These are phyloP conservation scores for Calycina herbarum DNA, from an alignment of 2,329 filamentous ascomycete species.

Conservation along the genomic window DNA sequence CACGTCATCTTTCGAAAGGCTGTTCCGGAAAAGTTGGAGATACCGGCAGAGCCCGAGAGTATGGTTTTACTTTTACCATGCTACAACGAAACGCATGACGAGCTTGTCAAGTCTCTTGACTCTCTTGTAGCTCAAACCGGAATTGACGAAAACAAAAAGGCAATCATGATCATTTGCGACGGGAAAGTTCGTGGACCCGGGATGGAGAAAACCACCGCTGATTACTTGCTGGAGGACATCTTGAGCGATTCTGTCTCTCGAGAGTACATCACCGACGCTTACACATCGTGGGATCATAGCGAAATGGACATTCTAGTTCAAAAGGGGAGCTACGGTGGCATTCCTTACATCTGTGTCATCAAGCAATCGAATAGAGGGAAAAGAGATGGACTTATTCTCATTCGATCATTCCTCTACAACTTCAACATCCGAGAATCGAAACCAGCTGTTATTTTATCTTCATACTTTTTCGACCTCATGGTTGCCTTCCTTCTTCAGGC, in stretches of 20 bases:
- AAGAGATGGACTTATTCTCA: constrained; percentile 51
- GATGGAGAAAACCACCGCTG: constrained; percentile 49
- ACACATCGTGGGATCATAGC: constrained; percentile 47
- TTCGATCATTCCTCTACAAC: constrained; percentile 49
- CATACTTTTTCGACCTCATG: constrained; percentile 41
- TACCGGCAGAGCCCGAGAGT: constrained; percentile 41
- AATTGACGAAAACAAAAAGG: constrained; percentile 43
- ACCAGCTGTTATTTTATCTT: constrained; percentile 48
- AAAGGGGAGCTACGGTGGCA: constrained; percentile 46
- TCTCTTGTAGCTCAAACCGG: constrained; percentile 47
- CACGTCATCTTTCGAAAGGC: constrained; percentile 31
- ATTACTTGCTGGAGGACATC: constrained; percentile 49
- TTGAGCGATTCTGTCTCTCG: constrained; percentile 38
- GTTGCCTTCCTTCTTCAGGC: constrained; percentile 39
- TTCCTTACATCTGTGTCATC: constrained; percentile 49
- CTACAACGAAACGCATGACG: constrained; percentile 50
- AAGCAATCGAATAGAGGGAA: constrained; percentile 53
- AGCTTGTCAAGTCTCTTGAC: constrained; percentile 46
- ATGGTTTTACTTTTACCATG: constrained; percentile 50
- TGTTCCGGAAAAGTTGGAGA: constrained; percentile 33
- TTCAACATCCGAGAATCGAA: constrained; percentile 46
- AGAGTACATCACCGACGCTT: constrained; percentile 29
- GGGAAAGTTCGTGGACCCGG: constrained; percentile 48
- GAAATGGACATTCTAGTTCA: constrained; percentile 48
- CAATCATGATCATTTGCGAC: constrained; percentile 51